Evolutionary conservation across 1,284 basidiomycete genomes (phyloP).

Genomic region (Crocinoboletus sp.): DNA sequence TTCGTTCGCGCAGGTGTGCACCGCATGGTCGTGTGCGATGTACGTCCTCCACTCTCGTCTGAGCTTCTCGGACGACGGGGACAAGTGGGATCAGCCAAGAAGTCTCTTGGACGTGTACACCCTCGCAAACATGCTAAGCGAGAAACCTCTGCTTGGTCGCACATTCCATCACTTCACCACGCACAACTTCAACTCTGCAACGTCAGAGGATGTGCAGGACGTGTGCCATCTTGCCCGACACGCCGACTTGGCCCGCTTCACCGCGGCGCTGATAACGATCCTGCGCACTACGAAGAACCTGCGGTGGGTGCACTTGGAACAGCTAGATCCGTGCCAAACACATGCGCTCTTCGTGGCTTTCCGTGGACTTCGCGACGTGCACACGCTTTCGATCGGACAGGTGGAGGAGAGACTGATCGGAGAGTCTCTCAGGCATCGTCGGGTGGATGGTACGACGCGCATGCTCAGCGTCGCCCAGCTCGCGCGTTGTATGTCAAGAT

Average conservation of each 20-base stretch:
- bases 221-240: neutral
- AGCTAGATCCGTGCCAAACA: conserved; percentile 11
- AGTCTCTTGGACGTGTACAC: conserved; percentile 11
- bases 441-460: neutral
- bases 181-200: conserved; percentile 15
- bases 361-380: conserved; percentile 7
- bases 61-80: conserved; percentile 21
- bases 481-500: conserved; percentile 16
- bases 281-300: conserved; percentile 20
- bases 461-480: conserved; percentile 18
- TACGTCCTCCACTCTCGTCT: conserved; percentile 17
- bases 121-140: conserved; percentile 11
- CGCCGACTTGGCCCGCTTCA: conserved; percentile 10
- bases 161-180: conserved; percentile 18
- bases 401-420: neutral
- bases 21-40: conserved; percentile 24
- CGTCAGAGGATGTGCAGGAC: conserved; percentile 1
- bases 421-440: neutral
- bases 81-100: neutral
- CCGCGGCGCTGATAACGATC: conserved; percentile 17
- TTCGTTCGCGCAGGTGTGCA: conserved; percentile 26
- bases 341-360: conserved; percentile 13
- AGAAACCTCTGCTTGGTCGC: conserved; percentile 7
- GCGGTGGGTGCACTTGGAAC: conserved; percentile 12
- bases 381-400: conserved; percentile 14